phyloP scores from a whole-genome alignment of 192 early-diverging fungal genomes.

The Backusella tarrabulga region DNA sequence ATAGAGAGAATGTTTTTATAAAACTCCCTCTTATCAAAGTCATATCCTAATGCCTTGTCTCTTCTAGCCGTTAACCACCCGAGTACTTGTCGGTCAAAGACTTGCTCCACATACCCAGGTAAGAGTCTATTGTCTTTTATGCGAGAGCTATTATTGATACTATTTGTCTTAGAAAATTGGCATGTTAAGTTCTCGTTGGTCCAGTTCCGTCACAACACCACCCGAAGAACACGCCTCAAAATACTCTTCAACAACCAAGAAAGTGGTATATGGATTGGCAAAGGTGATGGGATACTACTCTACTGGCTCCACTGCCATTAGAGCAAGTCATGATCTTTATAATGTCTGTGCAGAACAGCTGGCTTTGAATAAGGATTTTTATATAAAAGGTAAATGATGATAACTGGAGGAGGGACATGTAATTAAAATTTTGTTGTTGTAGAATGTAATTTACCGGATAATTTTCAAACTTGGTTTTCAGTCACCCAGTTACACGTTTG shows the following conservation, averaged over 20 bases:
- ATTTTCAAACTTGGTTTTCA: conserved; percentile 94
- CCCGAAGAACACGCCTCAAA: background rate
- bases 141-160: background rate
- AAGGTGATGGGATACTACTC: conserved; percentile 52
- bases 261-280: conserved; percentile 42
- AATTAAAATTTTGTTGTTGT: background rate
- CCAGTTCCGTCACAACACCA: background rate
- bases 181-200: background rate
- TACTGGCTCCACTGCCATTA: conserved; percentile 50
- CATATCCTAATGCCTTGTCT: background rate
- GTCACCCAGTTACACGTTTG: conserved; percentile 90
- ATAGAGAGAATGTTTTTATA: background rate
- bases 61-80: background rate
- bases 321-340: conserved; percentile 48
- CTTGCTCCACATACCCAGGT: background rate
- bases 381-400: conserved; percentile 38
- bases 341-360: conserved; percentile 47
- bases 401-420: background rate
- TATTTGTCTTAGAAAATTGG: background rate
- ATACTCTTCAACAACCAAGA: conserved; percentile 38
- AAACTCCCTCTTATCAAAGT: no score
- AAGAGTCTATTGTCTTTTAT: background rate
- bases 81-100: background rate
- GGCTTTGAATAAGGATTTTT: conserved; percentile 47
- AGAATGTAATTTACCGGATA: conserved; percentile 73